A percentile compares a stretch with the other conserved stretches of the same genome.
Evolutionary conservation across 2,329 filamentous ascomycete species (phyloP).

Genomic region (Aspergillus proliferans): DNA sequence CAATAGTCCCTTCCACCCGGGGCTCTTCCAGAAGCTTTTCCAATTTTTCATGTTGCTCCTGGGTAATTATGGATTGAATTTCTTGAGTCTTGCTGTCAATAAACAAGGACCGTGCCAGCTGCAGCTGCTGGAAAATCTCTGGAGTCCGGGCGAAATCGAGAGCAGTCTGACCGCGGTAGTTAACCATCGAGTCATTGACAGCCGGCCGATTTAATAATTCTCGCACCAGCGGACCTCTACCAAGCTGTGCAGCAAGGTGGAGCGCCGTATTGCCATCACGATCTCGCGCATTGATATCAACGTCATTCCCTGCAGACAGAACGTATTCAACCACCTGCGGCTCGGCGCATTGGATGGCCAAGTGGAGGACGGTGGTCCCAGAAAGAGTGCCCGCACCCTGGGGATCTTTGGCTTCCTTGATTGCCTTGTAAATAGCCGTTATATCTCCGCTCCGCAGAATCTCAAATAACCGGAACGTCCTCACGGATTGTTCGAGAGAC

Average conservation of each 20-base stretch:
- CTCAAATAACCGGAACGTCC: slow-evolving; percentile 91
- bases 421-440: slow-evolving; percentile 77
- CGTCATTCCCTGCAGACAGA: slow-evolving; percentile 63
- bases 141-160: slow-evolving; percentile 85
- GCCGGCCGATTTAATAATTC: slow-evolving; percentile 73
- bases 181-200: slow-evolving; percentile 83
- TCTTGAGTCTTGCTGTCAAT: slow-evolving; percentile 79
- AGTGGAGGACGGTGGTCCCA: slow-evolving; percentile 84
- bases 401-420: slow-evolving; percentile 54
- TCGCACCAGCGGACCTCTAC: slow-evolving; percentile 71
- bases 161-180: slow-evolving; percentile 76
- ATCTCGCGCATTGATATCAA: slow-evolving; percentile 86
- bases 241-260: slow-evolving; percentile 78
- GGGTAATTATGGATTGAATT: slow-evolving; percentile 70
- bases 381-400: slow-evolving; percentile 39
- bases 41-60: slow-evolving; percentile 68
- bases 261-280: slow-evolving; percentile 91
- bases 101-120: slow-evolving; percentile 82
- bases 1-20: slow-evolving; percentile 75
- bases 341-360: slow-evolving; percentile 94
- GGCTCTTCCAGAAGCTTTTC: slow-evolving; percentile 78
- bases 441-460: slow-evolving; percentile 86
- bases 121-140: slow-evolving; percentile 91
- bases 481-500: slow-evolving; percentile 85
- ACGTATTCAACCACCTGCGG: slow-evolving; percentile 89